Evolutionary conservation across 805 yeast genomes (phyloP), one percentile per base, ranked within the genome.

Genomic region (Lipomyces orientalis): DNA sequence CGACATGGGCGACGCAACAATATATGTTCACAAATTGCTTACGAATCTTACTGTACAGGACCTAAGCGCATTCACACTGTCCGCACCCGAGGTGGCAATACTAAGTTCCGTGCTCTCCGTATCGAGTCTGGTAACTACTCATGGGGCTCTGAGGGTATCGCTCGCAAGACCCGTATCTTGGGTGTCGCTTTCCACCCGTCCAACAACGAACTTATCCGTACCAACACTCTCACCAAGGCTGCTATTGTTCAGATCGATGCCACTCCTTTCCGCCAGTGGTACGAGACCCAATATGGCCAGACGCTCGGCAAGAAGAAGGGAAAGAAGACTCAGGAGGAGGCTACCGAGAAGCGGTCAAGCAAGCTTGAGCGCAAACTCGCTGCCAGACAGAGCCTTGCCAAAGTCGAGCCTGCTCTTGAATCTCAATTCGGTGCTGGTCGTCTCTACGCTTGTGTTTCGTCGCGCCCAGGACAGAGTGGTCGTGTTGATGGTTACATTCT

Each of bases 381-480:
- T 82, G 81, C 97, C 74, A 92, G 99, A 89, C 87, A 96, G 80
- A 85, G 87, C 75, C 81, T 85, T 74, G 88, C 98, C 78, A 87
- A 88, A 86, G 87, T 93, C 79, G 97, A 93, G 86, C 83, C 86
- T 75, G 89, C 97, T 79, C 94, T 95, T 78, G 94, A 92, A 81
- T 81, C 94, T 80, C 99, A 95, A 88, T 95, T 95, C 90, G 89
- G 90, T 84, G 93, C 98, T 79, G 99, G 99, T 88, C 93, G 94
- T 87, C 90, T 95, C 81, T 95, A 95, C 88, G 99, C 99, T 84
- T 88, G 87, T 84, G 92, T 95, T 83, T 93, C 99, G 76, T 95
- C 99, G 69, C 93, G 99, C 89, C 99, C 99, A 84, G 99, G 99
- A 85, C 99, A 95, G 89, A 90, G 97, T 77, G 99, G 99, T 86